phyloP scores from a whole-genome alignment of 179 eudicot species.

The Silene coronaria region DNA sequence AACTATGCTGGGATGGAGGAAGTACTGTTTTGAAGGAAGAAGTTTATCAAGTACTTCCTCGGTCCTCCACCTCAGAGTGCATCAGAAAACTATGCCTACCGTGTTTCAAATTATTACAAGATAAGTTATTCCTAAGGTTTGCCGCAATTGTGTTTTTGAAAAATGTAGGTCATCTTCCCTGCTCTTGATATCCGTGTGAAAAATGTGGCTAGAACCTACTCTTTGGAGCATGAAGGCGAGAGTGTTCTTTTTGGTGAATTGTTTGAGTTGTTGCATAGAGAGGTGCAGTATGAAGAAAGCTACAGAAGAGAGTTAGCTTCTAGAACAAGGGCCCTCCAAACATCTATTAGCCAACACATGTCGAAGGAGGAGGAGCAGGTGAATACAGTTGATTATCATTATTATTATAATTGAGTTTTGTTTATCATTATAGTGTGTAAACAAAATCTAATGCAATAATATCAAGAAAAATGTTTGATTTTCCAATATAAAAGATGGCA shows the following conservation, averaged over 20 bases:
- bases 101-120: neutral
- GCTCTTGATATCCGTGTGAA: constrained; percentile 95
- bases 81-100: neutral
- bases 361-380: constrained; percentile 98
- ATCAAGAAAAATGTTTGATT: neutral
- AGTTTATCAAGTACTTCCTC: constrained; percentile 1
- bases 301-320: constrained; percentile 88
- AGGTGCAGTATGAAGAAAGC: constrained; percentile 60
- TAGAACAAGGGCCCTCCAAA: constrained; percentile 85
- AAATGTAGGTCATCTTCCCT: constrained; percentile 84
- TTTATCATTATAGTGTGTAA: neutral
- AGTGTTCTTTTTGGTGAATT: constrained; percentile 84
- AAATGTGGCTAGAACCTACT: constrained; percentile 93
- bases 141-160: neutral
- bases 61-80: neutral
- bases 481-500: neutral
- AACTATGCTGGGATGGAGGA: neutral
- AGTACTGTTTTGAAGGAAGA: neutral
- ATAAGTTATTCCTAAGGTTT: constrained; percentile 12
- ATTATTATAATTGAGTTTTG: neutral
- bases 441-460: neutral
- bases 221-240: constrained; percentile 97
- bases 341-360: constrained; percentile 95
- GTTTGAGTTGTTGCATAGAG: constrained; percentile 57
- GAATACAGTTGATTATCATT: neutral